Evolutionary conservation across 768 basidiomycete species (phyloP).

Genomic region (Phanerochaete sordida): DNA sequence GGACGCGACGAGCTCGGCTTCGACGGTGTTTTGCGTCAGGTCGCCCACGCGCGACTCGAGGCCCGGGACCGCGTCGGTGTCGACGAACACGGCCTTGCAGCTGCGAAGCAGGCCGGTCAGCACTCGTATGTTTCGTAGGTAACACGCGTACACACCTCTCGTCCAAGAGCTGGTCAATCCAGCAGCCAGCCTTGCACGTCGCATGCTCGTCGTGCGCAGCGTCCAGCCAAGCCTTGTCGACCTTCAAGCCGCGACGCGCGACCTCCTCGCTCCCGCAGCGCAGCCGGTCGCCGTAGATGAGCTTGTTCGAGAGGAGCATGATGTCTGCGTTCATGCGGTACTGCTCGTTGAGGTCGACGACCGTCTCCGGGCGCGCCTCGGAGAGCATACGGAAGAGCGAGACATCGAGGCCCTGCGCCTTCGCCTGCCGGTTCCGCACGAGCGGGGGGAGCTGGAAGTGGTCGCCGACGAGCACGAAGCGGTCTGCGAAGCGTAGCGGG

Average conservation of each 20-base stretch:
- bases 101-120: conserved; percentile 35
- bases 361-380: conserved; percentile 80
- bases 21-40: conserved; percentile 84
- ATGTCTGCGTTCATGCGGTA: conserved; percentile 98
- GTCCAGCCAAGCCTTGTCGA: conserved; percentile 44
- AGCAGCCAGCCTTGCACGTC: conserved; percentile 47
- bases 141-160: conserved; percentile 46
- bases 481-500: conserved; percentile 85
- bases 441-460: conserved; percentile 97
- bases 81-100: conserved; percentile 87
- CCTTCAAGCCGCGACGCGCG: conserved; percentile 50
- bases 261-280: conserved; percentile 75
- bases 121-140: not conserved
- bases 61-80: conserved; percentile 83
- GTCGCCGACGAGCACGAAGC: conserved; percentile 93
- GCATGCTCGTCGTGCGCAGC: conserved; percentile 37
- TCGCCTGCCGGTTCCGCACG: conserved; percentile 76
- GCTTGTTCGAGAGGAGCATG: conserved; percentile 84
- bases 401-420: conserved; percentile 82
- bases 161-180: conserved; percentile 64
- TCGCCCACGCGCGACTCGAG: conserved; percentile 81
- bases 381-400: conserved; percentile 89
- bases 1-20: conserved; percentile 69
- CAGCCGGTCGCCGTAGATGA: conserved; percentile 79
- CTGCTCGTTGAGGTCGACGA: conserved; percentile 82